Evolutionary conservation across 73 alveolate species (phyloP).

Genomic region (Blepharisma stoltei): DNA sequence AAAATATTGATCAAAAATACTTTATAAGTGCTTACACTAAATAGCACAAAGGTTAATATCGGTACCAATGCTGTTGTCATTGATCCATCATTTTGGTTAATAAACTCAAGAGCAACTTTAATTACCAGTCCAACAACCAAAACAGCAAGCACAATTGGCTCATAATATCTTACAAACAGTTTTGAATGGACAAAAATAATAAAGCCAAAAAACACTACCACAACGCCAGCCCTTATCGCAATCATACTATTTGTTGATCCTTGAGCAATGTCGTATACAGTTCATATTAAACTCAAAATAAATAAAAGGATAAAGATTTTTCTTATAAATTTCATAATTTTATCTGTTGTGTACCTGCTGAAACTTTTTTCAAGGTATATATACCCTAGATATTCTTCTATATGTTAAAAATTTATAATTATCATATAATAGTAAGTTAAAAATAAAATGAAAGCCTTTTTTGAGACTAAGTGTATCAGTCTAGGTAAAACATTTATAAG

Average conservation of each 20-base stretch:
- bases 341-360: constrained; percentile 17
- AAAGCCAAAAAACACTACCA: background rate
- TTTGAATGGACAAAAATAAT: background rate
- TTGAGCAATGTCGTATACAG: background rate
- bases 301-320: background rate
- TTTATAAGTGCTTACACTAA: constrained; percentile 29
- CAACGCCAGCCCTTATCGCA: background rate
- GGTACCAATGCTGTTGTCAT: constrained; percentile 24
- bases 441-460: too few species aligned
- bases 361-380: constrained; percentile 20
- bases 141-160: constrained; percentile 8
- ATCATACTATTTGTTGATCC: constrained; percentile 18
- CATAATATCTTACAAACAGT: background rate
- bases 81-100: constrained; percentile 27
- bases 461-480: too few species aligned
- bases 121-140: background rate
- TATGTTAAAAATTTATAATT: too few species aligned
- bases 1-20: constrained; percentile 8
- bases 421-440: too few species aligned
- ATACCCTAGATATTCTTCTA: too few species aligned
- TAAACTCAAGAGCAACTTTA: constrained; percentile 26
- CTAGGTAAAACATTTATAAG: too few species aligned
- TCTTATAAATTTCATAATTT: constrained; percentile 9
- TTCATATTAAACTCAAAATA: background rate
- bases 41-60: constrained; percentile 23